phyloP scores from a whole-genome alignment of 2,329 filamentous ascomycete species.

The Aschersonia sp. region DNA sequence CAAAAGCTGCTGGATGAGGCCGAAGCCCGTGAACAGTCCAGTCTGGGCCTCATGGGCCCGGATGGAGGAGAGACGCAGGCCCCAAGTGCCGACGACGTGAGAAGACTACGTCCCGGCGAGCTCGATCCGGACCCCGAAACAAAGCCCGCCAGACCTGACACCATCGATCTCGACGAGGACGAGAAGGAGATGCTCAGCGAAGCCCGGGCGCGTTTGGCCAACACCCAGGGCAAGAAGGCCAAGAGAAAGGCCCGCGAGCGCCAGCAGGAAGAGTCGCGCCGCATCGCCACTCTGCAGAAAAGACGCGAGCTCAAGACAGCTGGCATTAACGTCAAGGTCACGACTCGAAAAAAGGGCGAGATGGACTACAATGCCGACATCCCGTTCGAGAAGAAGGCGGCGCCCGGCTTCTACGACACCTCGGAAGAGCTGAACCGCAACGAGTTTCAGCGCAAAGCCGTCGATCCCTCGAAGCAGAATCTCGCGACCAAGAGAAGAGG shows the following conservation, averaged over 20 bases:
- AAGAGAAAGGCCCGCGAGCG: constrained; percentile 94
- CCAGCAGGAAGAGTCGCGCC: constrained; percentile 85
- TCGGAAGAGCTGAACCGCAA: constrained; percentile 67
- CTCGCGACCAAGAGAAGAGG: constrained; percentile 86
- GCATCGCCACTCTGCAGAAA: constrained; percentile 85
- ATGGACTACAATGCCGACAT: constrained; percentile 99
- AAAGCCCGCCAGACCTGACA: constrained; percentile 89
- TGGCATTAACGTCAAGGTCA: constrained; percentile 95
- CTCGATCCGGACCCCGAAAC: constrained; percentile 95
- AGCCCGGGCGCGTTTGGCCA: constrained; percentile 86
- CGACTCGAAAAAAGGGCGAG: constrained; percentile 80
- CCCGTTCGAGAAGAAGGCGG: constrained; percentile 87
- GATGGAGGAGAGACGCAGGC: constrained; percentile 77
- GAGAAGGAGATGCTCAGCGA: constrained; percentile 99
- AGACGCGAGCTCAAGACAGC: constrained; percentile 92
- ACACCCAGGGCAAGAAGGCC: constrained; percentile 97
- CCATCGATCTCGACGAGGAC: constrained; percentile 95
- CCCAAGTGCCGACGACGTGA: constrained; percentile 83
- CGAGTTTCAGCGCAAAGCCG: constrained; percentile 69
- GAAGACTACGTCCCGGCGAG: constrained; percentile 79
- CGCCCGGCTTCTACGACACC: constrained; percentile 86
- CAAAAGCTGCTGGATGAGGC: constrained; percentile 94
- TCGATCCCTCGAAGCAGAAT: constrained; percentile 88
- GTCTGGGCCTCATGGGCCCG: constrained; percentile 70
- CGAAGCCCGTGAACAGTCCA: constrained; percentile 74